Conservation (phyloP, 1,284 basidiomycete species). For the Ustilago shanxiensis region DNA sequence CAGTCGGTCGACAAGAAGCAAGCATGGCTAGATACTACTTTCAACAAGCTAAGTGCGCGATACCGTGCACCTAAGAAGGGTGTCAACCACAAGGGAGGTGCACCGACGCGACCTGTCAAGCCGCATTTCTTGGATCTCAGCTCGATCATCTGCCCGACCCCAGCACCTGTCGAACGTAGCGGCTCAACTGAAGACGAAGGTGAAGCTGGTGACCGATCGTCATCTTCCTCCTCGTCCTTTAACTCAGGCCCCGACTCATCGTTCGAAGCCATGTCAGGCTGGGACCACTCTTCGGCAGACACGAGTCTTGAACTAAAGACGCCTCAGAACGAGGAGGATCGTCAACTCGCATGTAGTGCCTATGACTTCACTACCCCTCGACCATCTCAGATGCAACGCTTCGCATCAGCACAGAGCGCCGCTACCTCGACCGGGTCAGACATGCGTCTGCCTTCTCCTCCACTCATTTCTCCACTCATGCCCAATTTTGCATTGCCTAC, state of each 20-base stretch:
- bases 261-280: constrained; percentile 44
- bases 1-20: constrained; percentile 22
- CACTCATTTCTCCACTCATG: constrained; percentile 40
- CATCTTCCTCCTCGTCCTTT: constrained; percentile 33
- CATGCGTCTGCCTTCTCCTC: constrained; percentile 41
- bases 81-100: constrained; percentile 4
- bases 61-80: constrained; percentile 34
- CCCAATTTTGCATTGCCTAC: constrained; percentile 38
- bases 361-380: constrained; percentile 45
- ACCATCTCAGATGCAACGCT: constrained; percentile 46
- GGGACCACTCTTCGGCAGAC: constrained; percentile 38
- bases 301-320: constrained; percentile 38
- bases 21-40: constrained; percentile 46
- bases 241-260: constrained; percentile 34
- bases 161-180: constrained; percentile 9
- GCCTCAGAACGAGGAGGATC: constrained; percentile 42
- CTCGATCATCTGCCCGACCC: constrained; percentile 45
- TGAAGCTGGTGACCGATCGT: constrained; percentile 34
- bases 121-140: constrained; percentile 55
- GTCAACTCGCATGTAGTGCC: constrained; percentile 23
- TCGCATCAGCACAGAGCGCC: constrained; percentile 30
- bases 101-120: constrained; percentile 17
- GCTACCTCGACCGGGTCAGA: constrained; percentile 6
- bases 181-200: constrained; percentile 25
- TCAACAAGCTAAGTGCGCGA: constrained; percentile 39